These are phyloP conservation scores for Boletus huronensis DNA, from an alignment of 768 basidiomycete species.

Conservation along the genomic window DNA sequence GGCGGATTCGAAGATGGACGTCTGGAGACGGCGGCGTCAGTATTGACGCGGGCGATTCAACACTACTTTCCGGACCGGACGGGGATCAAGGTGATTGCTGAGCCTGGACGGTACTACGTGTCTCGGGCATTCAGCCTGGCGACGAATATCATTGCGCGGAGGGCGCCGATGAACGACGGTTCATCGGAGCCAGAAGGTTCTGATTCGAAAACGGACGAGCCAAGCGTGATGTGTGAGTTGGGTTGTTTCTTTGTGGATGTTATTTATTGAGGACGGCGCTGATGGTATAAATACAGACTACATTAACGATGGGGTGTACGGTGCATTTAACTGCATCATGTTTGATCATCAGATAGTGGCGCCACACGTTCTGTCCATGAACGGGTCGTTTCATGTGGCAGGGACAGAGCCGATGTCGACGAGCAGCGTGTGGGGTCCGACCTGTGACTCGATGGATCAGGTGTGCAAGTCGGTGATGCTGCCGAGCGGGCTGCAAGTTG, in stretches of 20 bases:
- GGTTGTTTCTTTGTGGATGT: constrained; percentile 15
- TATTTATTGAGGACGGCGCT: not conserved
- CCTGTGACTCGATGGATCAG: constrained; percentile 96
- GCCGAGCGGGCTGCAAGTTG: constrained; percentile 72
- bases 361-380: constrained; percentile 74
- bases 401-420: constrained; percentile 40
- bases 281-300: constrained; percentile 60
- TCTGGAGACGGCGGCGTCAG: constrained; percentile 75
- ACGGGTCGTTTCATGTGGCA: constrained; percentile 51
- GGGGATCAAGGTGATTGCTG: constrained; percentile 82
- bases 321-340: constrained; percentile 93
- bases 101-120: constrained; percentile 94
- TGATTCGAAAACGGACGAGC: constrained; percentile 32
- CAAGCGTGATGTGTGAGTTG: constrained; percentile 86
- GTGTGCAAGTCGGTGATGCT: constrained; percentile 64
- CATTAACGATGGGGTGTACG: constrained; percentile 99
- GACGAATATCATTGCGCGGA: constrained; percentile 87
- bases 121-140: constrained; percentile 90
- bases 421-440: constrained; percentile 95
- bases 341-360: constrained; percentile 95
- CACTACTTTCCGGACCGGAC: constrained; percentile 71
- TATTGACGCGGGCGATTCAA: constrained; percentile 69
- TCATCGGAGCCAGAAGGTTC: constrained; percentile 18
- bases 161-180: constrained; percentile 49
- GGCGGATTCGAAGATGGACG: constrained; percentile 92